Conservation (phyloP, 495 filamentous ascomycete species). For the Aspergillus incahuasiensis region DNA sequence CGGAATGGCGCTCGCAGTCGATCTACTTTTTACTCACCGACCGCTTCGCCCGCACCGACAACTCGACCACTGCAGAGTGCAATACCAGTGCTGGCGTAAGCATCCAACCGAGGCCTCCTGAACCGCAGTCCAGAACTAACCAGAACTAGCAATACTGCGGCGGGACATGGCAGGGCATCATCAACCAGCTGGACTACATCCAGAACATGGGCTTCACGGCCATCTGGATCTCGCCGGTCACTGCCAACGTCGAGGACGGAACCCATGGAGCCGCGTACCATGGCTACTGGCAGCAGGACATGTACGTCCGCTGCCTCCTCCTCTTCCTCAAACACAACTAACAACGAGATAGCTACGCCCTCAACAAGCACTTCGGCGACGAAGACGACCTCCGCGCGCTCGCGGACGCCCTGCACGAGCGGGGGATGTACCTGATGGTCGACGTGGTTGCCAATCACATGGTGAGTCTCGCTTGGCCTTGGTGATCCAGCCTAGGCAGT, state of each 20-base stretch:
- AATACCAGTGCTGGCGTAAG: constrained; percentile 39
- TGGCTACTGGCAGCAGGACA: constrained; percentile 72
- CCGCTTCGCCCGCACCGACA: constrained; percentile 65
- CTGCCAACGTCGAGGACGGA: constrained; percentile 52
- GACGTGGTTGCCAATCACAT: constrained; percentile 79
- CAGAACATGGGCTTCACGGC: constrained; percentile 77
- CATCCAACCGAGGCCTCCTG: not conserved
- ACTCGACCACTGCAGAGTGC: constrained; percentile 53
- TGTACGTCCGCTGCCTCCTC: constrained; percentile 29
- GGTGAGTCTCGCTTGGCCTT: constrained; percentile 25
- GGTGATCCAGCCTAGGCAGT: not conserved
- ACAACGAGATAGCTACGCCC: constrained; percentile 33
- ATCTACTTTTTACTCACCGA: constrained; percentile 77
- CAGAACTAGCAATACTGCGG: constrained; percentile 57
- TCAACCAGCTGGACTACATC: constrained; percentile 56
- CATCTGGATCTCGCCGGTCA: constrained; percentile 78
- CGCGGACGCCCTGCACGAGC: constrained; percentile 53
- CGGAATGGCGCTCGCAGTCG: constrained; percentile 57
- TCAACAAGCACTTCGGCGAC: constrained; percentile 65
- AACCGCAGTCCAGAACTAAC: not conserved
- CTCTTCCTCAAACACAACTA: constrained; percentile 3
- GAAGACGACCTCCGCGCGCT: constrained; percentile 60
- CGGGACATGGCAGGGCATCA: constrained; percentile 69
- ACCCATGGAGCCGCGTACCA: constrained; percentile 59
- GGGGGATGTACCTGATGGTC: constrained; percentile 71